Percentiles rank a stretch among this genome's conserved stretches.
phyloP scores from a whole-genome alignment of 352 stramenopile species.

The Phytophthora europaea region DNA sequence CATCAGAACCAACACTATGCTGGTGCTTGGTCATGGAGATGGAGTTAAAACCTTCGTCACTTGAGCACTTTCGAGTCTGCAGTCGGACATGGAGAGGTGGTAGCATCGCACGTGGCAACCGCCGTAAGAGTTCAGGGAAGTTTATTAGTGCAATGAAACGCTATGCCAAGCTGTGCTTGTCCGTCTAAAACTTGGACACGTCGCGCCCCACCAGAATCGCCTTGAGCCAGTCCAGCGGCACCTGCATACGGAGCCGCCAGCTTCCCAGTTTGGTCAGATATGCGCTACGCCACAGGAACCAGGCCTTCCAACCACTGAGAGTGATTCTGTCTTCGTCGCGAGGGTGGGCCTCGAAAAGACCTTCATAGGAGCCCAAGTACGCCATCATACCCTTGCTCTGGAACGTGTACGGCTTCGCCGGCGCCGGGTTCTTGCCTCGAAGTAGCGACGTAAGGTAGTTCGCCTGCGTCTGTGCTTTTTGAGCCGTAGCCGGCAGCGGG shows the following conservation, averaged over 20 bases:
- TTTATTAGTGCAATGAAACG: conserved; percentile 14
- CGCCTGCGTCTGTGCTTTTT: conserved; percentile 90
- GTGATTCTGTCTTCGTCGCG: conserved; percentile 58
- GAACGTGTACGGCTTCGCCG: conserved; percentile 74
- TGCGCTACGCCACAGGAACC: conserved; percentile 94
- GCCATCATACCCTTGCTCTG: conserved; percentile 95
- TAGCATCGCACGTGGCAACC: conserved; percentile 20
- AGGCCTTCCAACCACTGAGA: conserved; percentile 91
- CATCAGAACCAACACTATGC: background rate
- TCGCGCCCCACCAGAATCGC: conserved; percentile 96
- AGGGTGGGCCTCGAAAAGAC: conserved; percentile 86
- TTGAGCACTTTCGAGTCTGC: conserved; percentile 2
- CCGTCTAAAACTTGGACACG: conserved; percentile 91
- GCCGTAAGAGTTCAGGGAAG: conserved; percentile 4
- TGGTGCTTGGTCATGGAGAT: conserved; percentile 13
- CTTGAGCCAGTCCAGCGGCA: conserved; percentile 99
- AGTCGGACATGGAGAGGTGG: background rate
- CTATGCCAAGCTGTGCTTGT: background rate
- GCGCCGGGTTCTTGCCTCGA: conserved; percentile 59
- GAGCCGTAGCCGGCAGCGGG: conserved; percentile 92
- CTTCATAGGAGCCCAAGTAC: conserved; percentile 94
- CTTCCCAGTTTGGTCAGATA: conserved; percentile 97
- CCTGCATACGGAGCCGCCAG: conserved; percentile 94
- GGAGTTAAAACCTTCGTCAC: background rate
- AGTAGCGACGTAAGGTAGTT: conserved; percentile 71